Evolutionary conservation across 164 flowering plant genomes (phyloP).

Genomic region (Amborella trichopoda): DNA sequence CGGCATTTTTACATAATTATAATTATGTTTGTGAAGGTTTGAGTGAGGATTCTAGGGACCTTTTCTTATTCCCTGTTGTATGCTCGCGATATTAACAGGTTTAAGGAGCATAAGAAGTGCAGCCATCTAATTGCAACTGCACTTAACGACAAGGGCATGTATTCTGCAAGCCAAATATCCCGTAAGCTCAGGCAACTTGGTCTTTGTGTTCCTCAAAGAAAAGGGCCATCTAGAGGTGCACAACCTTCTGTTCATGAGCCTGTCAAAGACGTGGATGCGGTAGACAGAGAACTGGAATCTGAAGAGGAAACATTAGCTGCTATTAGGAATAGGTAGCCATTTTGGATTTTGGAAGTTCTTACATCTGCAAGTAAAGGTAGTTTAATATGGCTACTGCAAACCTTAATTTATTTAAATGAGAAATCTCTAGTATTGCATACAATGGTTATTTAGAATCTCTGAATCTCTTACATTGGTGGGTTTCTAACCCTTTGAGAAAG

Average conservation of each 20-base stretch:
- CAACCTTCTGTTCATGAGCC: conserved; percentile 25
- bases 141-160: conserved; percentile 36
- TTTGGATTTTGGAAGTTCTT: too few species aligned
- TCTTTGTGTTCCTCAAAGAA: conserved; percentile 29
- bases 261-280: conserved; percentile 8
- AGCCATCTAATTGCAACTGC: conserved; percentile 78
- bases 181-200: conserved; percentile 83
- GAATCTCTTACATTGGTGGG: too few species aligned
- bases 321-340: conserved; percentile 34
- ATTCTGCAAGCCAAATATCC: conserved; percentile 61
- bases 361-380: too few species aligned
- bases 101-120: conserved; percentile 69
- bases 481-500: too few species aligned
- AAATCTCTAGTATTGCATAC: too few species aligned
- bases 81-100: conserved; percentile 35
- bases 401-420: too few species aligned
- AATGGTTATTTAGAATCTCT: too few species aligned
- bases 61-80: conserved; percentile 5
- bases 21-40: too few species aligned
- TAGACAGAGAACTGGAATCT: conserved; percentile 23
- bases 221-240: conserved; percentile 13
- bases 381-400: too few species aligned
- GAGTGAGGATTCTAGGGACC: too few species aligned
- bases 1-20: too few species aligned
- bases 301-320: conserved; percentile 51